Evolutionary conservation across 176 grass and related monocot species (phyloP).

Genomic region (Aechmea fasciata): DNA sequence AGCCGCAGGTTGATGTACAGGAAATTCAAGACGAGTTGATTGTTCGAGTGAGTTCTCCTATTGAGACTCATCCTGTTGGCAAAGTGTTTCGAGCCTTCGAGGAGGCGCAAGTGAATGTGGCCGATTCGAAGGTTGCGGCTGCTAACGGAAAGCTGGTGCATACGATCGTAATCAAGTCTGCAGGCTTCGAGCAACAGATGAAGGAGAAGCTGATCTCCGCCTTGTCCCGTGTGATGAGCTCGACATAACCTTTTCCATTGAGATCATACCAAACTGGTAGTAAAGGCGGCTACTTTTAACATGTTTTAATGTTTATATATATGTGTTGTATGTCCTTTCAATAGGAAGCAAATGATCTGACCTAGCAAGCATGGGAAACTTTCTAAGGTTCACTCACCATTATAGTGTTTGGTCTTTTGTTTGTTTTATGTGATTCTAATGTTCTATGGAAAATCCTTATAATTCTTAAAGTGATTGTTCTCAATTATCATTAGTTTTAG

Average conservation of each 20-base stretch:
- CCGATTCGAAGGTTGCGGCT: constrained; percentile 55
- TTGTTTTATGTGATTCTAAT: constrained; percentile 40
- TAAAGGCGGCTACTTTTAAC: constrained; percentile 9
- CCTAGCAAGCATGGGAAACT: constrained; percentile 30
- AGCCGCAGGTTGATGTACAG: constrained; percentile 74
- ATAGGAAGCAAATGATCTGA: constrained; percentile 41
- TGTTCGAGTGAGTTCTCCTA: constrained; percentile 65
- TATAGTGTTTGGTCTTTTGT: constrained; percentile 34
- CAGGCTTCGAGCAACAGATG: constrained; percentile 65
- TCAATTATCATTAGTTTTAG: background rate
- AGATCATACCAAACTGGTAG: too few species aligned
- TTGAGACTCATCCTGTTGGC: constrained; percentile 56
- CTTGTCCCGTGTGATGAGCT: constrained; percentile 47
- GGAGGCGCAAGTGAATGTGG: constrained; percentile 51
- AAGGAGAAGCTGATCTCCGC: constrained; percentile 70
- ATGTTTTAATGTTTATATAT: constrained; percentile 47
- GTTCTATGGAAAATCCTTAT: constrained; percentile 4
- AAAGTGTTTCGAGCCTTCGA: constrained; percentile 75
- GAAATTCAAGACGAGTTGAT: constrained; percentile 70
- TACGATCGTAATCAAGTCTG: constrained; percentile 70
- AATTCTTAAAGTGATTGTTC: background rate
- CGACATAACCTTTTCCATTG: background rate
- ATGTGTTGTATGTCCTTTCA: constrained; percentile 34
- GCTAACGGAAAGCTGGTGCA: constrained; percentile 50
- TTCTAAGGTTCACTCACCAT: constrained; percentile 26